phyloP scores from a whole-genome alignment of 305 asterid species.

The Solanum aculeatissimum region DNA sequence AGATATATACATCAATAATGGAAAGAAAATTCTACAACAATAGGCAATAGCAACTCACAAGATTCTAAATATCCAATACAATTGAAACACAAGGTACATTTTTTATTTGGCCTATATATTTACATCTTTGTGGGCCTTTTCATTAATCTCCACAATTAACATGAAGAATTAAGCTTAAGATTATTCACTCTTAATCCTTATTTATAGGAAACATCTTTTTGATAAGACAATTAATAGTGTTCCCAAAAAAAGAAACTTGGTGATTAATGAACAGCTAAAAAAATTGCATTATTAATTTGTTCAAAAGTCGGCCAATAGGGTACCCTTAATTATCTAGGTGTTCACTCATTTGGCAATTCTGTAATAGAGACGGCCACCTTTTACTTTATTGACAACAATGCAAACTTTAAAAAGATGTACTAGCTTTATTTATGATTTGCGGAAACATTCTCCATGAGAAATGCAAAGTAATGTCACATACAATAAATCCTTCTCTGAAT shows the following conservation, averaged over 20 bases:
- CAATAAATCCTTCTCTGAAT: too few species aligned
- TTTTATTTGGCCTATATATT: background rate
- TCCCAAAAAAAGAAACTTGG: background rate
- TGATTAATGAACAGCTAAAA: background rate
- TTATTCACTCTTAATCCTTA: background rate
- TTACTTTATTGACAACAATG: background rate
- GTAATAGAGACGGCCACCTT: background rate
- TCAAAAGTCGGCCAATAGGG: background rate
- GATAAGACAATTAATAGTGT: background rate
- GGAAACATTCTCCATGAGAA: too few species aligned
- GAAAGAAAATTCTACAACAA: background rate
- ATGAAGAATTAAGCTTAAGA: background rate
- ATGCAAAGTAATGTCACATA: too few species aligned
- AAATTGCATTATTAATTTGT: background rate
- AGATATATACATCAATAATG: background rate
- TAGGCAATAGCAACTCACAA: background rate
- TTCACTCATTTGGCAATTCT: background rate
- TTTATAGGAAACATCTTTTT: background rate
- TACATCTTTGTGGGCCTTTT: background rate
- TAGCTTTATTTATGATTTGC: background rate
- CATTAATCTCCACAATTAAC: background rate
- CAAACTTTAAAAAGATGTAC: background rate
- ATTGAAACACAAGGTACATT: background rate
- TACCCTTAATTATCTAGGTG: background rate
- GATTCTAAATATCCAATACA: background rate